These are phyloP conservation scores for Fusarium sp. DNA, from an alignment of 2,329 filamentous ascomycete genomes.

Conservation along the genomic window DNA sequence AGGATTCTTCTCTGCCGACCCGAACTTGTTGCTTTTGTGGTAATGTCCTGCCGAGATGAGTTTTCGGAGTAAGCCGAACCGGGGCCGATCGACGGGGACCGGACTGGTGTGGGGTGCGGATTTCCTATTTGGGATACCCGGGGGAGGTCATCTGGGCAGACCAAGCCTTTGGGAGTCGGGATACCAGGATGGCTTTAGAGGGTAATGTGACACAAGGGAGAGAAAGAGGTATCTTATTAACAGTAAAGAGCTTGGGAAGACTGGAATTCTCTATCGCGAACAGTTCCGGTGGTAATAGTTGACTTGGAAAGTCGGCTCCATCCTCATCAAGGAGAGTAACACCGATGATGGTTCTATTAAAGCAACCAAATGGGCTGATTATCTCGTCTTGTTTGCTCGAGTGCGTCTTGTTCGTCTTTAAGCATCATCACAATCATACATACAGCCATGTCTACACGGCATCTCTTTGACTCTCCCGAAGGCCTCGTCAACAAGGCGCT, in stretches of 20 bases:
- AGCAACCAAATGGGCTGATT: not conserved
- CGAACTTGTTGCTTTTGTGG: not conserved
- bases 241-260: not conserved
- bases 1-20: not conserved
- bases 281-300: slow-evolving; percentile 8
- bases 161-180: slow-evolving; percentile 3
- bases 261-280: not conserved
- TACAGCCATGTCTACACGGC: slow-evolving; percentile 61
- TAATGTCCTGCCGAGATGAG: slow-evolving; percentile 4
- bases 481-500: slow-evolving; percentile 66
- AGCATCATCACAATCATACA: not conserved
- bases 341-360: not conserved
- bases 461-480: slow-evolving; percentile 65
- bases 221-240: not conserved
- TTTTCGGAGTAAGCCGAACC: not conserved
- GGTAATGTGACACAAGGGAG: not conserved
- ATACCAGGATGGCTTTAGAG: slow-evolving; percentile 11
- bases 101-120: slow-evolving; percentile 14
- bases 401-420: not conserved
- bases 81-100: not conserved
- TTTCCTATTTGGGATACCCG: slow-evolving; percentile 40
- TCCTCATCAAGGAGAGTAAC: not conserved
- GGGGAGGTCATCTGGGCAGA: not conserved
- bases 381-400: not conserved
- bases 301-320: not conserved